Conservation (phyloP, 352 stramenopile species). For the Pythium rishiriense region DNA sequence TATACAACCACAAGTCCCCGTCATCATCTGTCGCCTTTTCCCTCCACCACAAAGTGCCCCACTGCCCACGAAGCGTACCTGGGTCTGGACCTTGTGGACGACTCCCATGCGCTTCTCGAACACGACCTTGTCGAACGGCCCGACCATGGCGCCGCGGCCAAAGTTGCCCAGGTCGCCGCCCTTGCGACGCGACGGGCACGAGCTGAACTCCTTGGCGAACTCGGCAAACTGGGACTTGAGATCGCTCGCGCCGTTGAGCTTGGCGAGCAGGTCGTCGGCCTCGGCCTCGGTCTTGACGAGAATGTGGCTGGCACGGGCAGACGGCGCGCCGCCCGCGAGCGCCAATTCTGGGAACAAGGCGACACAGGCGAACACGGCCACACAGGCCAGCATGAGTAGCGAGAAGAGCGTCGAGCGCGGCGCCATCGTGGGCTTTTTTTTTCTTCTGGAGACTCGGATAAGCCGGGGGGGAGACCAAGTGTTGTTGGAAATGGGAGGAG, state of each 20-base stretch:
- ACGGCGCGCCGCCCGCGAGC: slow-evolving; percentile 29
- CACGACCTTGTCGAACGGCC: slow-evolving; percentile 76
- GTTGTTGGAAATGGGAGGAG: slow-evolving; percentile 12
- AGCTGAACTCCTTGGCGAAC: slow-evolving; percentile 64
- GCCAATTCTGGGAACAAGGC: slow-evolving; percentile 23
- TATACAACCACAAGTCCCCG: slow-evolving; percentile 21
- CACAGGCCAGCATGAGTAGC: slow-evolving; percentile 31
- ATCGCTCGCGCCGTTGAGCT: slow-evolving; percentile 50
- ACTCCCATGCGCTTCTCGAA: slow-evolving; percentile 64
- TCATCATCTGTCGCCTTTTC: not conserved
- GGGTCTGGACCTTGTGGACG: slow-evolving; percentile 77
- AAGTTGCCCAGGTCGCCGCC: slow-evolving; percentile 72
- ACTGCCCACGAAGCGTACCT: slow-evolving; percentile 44
- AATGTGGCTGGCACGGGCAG: slow-evolving; percentile 77
- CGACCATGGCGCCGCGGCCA: slow-evolving; percentile 69
- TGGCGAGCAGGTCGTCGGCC: slow-evolving; percentile 47
- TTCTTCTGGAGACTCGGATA: no score
- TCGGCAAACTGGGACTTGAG: slow-evolving; percentile 50
- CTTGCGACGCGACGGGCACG: slow-evolving; percentile 63
- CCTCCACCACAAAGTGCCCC: not conserved
- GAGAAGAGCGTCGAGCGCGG: slow-evolving; percentile 27
- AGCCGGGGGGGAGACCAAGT: not conserved
- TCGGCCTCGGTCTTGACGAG: slow-evolving; percentile 64
- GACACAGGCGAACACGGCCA: slow-evolving; percentile 36
- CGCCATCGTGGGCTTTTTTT: slow-evolving; percentile 14